Conservation (phyloP, 345 rosid genomes). For the Pistacia integerrima region DNA sequence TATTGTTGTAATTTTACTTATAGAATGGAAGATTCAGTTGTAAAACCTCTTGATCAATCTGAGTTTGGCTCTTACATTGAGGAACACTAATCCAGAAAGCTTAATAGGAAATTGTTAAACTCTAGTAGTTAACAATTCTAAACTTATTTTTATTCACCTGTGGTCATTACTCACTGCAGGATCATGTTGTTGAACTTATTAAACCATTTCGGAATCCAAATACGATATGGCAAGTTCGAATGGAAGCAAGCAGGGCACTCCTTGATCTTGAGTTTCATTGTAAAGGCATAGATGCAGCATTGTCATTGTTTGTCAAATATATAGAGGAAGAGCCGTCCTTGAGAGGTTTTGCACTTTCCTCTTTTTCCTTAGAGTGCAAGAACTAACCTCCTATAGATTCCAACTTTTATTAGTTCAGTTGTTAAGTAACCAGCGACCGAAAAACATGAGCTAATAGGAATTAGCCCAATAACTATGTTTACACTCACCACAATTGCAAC, state of each 20-base stretch:
- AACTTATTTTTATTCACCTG: conserved; percentile 19
- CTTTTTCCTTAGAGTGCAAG: not conserved
- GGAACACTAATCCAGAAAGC: not conserved
- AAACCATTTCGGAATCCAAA: conserved; percentile 69
- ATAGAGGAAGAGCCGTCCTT: conserved; percentile 78
- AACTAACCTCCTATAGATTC: not conserved
- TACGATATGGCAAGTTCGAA: conserved; percentile 69
- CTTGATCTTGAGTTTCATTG: conserved; percentile 85
- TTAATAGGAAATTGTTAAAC: too few species aligned
- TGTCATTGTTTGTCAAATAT: conserved; percentile 64
- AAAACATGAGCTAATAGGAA: not conserved
- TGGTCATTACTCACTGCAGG: conserved; percentile 48
- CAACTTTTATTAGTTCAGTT: not conserved
- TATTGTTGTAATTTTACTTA: too few species aligned
- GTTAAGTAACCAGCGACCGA: not conserved
- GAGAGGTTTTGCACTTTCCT: conserved; percentile 64
- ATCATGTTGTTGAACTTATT: conserved; percentile 69
- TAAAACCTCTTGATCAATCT: not conserved
- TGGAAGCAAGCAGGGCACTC: conserved; percentile 92
- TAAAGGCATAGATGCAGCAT: conserved; percentile 79
- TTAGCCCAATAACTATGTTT: not conserved
- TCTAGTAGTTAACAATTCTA: not conserved
- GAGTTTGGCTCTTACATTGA: not conserved
- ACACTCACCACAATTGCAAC: not conserved
- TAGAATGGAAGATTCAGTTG: too few species aligned